These are phyloP conservation scores for Lotmaria passim DNA, from an alignment of 208 protist genomes.

Conservation along the genomic window DNA sequence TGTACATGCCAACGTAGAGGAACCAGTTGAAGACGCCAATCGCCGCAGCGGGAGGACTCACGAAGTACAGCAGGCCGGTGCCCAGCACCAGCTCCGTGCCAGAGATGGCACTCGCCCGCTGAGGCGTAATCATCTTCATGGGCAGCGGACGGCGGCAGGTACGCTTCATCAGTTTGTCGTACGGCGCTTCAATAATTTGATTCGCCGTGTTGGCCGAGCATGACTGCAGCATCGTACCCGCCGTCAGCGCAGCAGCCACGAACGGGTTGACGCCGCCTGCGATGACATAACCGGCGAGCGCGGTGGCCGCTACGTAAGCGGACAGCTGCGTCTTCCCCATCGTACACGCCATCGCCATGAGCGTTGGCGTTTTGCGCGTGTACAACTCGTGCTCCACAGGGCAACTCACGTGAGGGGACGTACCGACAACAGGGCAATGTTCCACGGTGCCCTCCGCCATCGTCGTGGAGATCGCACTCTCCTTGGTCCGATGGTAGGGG, in stretches of 20 bases:
- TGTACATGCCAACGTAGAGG: constrained; percentile 91
- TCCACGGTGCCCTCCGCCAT: constrained; percentile 35
- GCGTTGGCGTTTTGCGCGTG: constrained; percentile 34
- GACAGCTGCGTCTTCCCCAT: constrained; percentile 89
- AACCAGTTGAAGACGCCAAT: constrained; percentile 85
- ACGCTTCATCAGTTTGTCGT: constrained; percentile 91
- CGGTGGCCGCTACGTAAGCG: constrained; percentile 80
- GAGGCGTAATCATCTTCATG: constrained; percentile 68
- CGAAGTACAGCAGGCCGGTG: constrained; percentile 68
- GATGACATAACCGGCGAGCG: constrained; percentile 78
- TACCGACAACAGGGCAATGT: constrained; percentile 69
- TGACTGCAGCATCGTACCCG: constrained; percentile 82
- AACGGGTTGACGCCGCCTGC: constrained; percentile 61
- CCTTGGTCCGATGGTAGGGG: constrained; percentile 45
- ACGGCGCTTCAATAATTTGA: constrained; percentile 81
- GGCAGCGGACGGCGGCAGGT: constrained; percentile 87
- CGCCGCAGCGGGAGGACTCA: constrained; percentile 60
- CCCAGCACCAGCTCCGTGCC: constrained; percentile 64
- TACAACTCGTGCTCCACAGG: constrained; percentile 50
- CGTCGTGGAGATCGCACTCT: constrained; percentile 14
- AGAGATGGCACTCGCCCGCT: constrained; percentile 45
- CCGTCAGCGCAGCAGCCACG: constrained; percentile 52
- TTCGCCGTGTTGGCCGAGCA: constrained; percentile 91
- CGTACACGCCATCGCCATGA: constrained; percentile 49
- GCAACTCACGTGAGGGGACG: constrained; percentile 46